phyloP scores from a whole-genome alignment of 148 eudicot genomes.

The Rhododendron williamsianum region DNA sequence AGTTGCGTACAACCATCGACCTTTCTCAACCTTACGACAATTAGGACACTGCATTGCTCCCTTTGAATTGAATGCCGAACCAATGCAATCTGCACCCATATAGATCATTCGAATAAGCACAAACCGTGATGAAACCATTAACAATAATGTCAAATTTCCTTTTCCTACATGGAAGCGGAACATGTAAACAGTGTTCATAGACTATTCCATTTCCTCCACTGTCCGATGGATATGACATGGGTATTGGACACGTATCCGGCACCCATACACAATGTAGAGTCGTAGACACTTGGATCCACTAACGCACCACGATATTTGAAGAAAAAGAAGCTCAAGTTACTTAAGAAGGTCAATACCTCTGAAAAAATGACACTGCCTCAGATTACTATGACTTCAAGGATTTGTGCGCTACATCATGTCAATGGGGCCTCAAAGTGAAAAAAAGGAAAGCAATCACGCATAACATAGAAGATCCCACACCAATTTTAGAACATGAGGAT shows the following conservation, averaged over 20 bases:
- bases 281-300: neutral
- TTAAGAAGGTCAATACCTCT: neutral
- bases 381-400: neutral
- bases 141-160: slow-evolving; percentile 5
- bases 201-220: neutral
- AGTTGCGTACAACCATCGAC: slow-evolving; percentile 59
- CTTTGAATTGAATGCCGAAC: slow-evolving; percentile 67
- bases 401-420: neutral
- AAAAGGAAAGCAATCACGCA: neutral
- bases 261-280: neutral
- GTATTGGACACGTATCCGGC: neutral
- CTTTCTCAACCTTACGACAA: slow-evolving; percentile 60
- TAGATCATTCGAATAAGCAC: neutral
- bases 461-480: neutral
- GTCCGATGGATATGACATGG: neutral
- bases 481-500: neutral
- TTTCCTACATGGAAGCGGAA: slow-evolving; percentile 1
- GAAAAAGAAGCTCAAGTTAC: neutral
- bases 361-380: neutral
- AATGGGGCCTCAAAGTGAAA: neutral
- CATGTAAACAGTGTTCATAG: neutral
- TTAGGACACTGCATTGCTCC: slow-evolving; percentile 83
- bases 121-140: neutral
- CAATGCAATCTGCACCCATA: slow-evolving; percentile 62
- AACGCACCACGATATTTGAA: neutral